Conservation (phyloP, 2,329 filamentous ascomycete genomes). For the Amesomyces nigricolor region DNA sequence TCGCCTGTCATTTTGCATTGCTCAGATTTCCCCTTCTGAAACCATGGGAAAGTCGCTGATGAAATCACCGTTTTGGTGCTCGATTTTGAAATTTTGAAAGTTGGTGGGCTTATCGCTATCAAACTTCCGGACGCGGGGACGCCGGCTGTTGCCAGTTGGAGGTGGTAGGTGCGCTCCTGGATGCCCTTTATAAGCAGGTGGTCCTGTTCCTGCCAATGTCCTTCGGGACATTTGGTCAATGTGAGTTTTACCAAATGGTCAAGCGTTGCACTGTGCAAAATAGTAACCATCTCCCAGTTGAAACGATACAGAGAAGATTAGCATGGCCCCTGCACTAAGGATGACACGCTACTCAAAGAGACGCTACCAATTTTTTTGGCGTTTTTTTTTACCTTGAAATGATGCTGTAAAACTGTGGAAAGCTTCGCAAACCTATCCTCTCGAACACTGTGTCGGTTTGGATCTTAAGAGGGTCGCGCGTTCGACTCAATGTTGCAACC, state of each 20-base stretch:
- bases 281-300: conserved; percentile 21
- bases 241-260: conserved; percentile 21
- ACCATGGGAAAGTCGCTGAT: not conserved
- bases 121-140: not conserved
- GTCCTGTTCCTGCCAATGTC: not conserved
- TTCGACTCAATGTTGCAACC: not conserved
- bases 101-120: not conserved
- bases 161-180: not conserved
- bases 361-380: conserved; percentile 63
- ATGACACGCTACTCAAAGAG: conserved; percentile 75
- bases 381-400: conserved; percentile 14
- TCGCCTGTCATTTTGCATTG: not conserved
- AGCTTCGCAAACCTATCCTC: conserved; percentile 55
- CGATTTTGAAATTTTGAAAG: not conserved
- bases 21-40: not conserved
- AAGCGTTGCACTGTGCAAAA: conserved; percentile 13
- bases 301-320: conserved; percentile 64
- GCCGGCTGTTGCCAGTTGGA: not conserved
- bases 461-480: conserved; percentile 4
- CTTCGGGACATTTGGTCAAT: conserved; percentile 29
- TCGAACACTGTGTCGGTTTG: conserved; percentile 62
- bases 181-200: conserved; percentile 2
- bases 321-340: conserved; percentile 86
- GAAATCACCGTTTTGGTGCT: not conserved
- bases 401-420: conserved; percentile 71